Evolutionary conservation across 2,329 filamentous ascomycete genomes (phyloP), one percentile per base, ranked within the genome.

Genomic region (Chrysoporthe deuterocubensis): DNA sequence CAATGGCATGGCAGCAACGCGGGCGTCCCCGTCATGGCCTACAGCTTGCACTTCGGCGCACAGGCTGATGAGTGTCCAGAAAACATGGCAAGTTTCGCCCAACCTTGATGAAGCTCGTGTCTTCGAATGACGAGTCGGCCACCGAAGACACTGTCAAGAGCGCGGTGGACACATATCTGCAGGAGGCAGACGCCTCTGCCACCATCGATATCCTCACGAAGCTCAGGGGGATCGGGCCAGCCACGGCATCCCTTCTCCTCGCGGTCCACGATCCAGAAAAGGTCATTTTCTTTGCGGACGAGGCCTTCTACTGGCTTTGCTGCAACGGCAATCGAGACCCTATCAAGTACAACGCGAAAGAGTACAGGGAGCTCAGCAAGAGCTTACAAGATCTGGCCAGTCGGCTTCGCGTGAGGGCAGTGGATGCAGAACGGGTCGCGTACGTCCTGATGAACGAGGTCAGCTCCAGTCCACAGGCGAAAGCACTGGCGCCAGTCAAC

Each of bases 221-320:
- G 66, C 81, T 96, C n/a, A 89, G 84, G 71, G 92, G 92, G 44
- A 87, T 96, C 70, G 92, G 92, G 0, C 92, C 92, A 1, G 92
- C 92, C 8, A 95, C 92, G 0, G 92, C 91, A 0, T 92, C 91
- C 1, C 84, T 96, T 43, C 79, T 95, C 1, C 83, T 96, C 2
- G 86, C 89, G 4, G 86, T 91, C 4, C 85, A 89, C 71, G 84
- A 89, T 69, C 84, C 89, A 0, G 77, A 81, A 0, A 78, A 79
- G 14, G 82, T 89, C 61, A 85, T 92, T 1, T 95, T 95, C 82
- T 95, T 95, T 78, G 91, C 89, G 2, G 93, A 96, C 74, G 92
- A 96, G 78, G 84, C 90, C 3, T 95, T 89, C 75, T 85, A 89
- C 71, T 95, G 91, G 91, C 78, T 91, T 6, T 87, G 87, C 73